These are phyloP conservation scores for Saturnispora zaruensis DNA, from an alignment of 805 yeast species.

Conservation along the genomic window DNA sequence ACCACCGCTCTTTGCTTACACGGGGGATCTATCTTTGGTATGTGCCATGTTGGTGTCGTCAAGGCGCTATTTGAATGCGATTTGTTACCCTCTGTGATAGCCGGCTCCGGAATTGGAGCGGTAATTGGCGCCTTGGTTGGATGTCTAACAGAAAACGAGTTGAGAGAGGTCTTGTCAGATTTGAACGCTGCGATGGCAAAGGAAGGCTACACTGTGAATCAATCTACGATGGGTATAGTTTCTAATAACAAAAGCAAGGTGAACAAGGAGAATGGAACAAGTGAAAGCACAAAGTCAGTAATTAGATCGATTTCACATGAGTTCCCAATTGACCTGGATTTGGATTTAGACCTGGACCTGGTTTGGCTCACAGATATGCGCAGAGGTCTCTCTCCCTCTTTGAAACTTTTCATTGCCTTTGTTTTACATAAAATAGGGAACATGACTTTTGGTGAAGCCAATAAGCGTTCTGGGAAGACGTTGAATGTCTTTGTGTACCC, in stretches of 20 bases:
- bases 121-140: constrained; percentile 84
- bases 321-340: constrained; percentile 1
- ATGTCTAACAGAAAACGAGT: constrained; percentile 57
- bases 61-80: constrained; percentile 70
- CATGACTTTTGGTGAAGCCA: constrained; percentile 90
- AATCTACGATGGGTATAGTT: constrained; percentile 33
- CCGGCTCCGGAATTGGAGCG: constrained; percentile 93
- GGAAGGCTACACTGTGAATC: constrained; percentile 31
- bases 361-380: constrained; percentile 13
- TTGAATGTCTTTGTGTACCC: constrained; percentile 84
- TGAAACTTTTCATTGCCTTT: constrained; percentile 67
- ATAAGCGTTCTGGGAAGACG: constrained; percentile 64
- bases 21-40: constrained; percentile 92
- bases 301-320: not conserved
- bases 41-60: constrained; percentile 90
- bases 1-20: constrained; percentile 84
- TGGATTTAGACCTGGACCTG: constrained; percentile 7
- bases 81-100: constrained; percentile 72
- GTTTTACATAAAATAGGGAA: constrained; percentile 71
- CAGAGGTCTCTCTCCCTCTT: constrained; percentile 79
- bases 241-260: constrained; percentile 5
- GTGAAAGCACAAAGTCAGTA: not conserved
- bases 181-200: constrained; percentile 25
- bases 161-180: constrained; percentile 36
- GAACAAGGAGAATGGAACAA: constrained; percentile 24